These are phyloP conservation scores for Nannochloropsis granulata DNA, from an alignment of 108 stramenopile species.

Conservation along the genomic window DNA sequence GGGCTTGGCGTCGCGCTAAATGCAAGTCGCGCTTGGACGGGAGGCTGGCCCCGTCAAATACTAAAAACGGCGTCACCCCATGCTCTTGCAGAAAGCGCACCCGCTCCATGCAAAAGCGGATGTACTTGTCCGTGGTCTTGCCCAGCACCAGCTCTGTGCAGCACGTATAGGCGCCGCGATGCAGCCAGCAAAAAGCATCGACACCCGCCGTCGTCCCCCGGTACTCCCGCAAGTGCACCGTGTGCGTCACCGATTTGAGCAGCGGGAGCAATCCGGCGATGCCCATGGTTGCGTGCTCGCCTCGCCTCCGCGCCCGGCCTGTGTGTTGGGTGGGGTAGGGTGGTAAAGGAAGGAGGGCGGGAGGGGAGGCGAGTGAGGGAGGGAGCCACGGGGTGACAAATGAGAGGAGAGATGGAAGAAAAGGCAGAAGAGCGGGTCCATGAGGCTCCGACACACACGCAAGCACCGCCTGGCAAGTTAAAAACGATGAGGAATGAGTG, in stretches of 20 bases:
- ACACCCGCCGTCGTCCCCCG: constrained; percentile 11
- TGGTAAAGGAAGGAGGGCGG: not conserved
- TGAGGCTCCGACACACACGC: too few relatives aligned
- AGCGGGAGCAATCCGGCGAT: constrained; percentile 1
- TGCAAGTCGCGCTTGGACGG: constrained; percentile 40
- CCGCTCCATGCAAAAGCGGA: constrained; percentile 38
- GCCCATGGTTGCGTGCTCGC: constrained; percentile 1
- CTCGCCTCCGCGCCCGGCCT: too few relatives aligned
- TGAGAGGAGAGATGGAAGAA: not conserved
- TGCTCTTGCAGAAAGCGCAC: constrained; percentile 33
- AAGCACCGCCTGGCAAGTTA: too few relatives aligned
- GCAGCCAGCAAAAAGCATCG: constrained; percentile 31
- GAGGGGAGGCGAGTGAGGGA: not conserved
- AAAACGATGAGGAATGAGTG: too few relatives aligned
- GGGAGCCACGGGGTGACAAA: not conserved
- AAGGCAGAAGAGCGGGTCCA: too few relatives aligned
- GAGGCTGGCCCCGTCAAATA: constrained; percentile 57
- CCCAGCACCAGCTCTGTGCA: constrained; percentile 24
- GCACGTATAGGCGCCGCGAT: constrained; percentile 31
- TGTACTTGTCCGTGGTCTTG: constrained; percentile 13
- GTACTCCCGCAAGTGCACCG: constrained; percentile 11
- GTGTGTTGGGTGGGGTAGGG: not conserved
- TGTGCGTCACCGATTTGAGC: constrained; percentile 19
- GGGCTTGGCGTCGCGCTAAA: constrained; percentile 26
- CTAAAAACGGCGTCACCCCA: constrained; percentile 48